These are phyloP conservation scores for Saksenaea vasiformis DNA, from an alignment of 371 early-diverging fungal genomes.

Conservation along the genomic window DNA sequence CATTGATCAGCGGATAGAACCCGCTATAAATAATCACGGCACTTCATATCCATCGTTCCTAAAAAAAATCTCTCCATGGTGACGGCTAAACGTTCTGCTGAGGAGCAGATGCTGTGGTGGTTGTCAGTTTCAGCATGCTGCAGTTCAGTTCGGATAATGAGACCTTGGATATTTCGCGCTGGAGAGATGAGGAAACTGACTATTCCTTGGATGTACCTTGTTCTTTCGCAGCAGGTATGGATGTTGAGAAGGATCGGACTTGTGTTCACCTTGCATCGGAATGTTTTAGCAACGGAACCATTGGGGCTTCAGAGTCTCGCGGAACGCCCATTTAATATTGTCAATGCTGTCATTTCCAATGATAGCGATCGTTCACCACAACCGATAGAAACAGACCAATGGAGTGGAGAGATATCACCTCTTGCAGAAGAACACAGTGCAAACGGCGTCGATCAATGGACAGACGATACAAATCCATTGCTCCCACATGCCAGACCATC, in stretches of 20 bases:
- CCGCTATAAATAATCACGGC: too few species aligned
- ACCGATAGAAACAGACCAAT: neutral
- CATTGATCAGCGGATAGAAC: too few species aligned
- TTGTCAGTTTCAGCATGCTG: neutral
- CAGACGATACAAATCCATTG: neutral
- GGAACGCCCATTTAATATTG: neutral
- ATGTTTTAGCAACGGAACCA: neutral
- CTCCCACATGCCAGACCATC: neutral
- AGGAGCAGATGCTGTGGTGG: neutral
- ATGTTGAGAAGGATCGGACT: neutral
- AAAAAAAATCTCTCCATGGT: neutral
- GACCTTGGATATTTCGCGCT: neutral
- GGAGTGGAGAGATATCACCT: neutral
- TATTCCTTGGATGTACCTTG: neutral
- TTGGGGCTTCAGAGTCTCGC: neutral
- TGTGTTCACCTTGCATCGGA: neutral
- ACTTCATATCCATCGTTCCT: neutral
- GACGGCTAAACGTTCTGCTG: neutral
- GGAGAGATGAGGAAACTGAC: neutral
- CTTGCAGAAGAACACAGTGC: neutral
- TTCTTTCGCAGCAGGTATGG: neutral
- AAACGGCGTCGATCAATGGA: neutral
- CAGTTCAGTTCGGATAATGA: neutral
- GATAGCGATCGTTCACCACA: neutral
- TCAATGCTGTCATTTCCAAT: neutral